A percentile compares a stretch with the other conserved stretches of the same genome.
Conservation (phyloP, 2,329 filamentous ascomycete species). For the Juglanconis oblonga region DNA sequence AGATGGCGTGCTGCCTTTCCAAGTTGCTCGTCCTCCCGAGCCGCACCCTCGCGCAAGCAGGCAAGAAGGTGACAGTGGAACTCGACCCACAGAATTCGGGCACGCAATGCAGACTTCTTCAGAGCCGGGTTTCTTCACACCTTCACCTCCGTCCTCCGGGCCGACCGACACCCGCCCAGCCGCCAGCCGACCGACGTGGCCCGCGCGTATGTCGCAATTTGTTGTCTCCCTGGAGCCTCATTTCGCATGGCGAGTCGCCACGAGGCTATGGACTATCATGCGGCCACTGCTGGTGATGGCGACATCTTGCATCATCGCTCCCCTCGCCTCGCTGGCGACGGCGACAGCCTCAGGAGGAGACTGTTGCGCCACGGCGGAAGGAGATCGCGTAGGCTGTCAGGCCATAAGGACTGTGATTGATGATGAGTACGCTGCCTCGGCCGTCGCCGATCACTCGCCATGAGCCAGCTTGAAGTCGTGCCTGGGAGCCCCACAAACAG, state of each 20-base stretch:
- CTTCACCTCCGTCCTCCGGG: conserved; percentile 5
- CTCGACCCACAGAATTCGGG: background rate
- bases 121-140: background rate
- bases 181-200: conserved; percentile 3
- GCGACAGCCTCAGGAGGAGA: background rate
- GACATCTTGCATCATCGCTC: conserved; percentile 1
- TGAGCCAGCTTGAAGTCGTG: too few relatives aligned
- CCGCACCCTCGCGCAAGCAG: background rate
- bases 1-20: conserved; percentile 17
- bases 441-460: too few relatives aligned
- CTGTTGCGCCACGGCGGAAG: too few relatives aligned
- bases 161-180: conserved; percentile 15
- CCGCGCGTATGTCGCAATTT: background rate
- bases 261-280: background rate
- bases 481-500: too few relatives aligned
- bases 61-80: background rate
- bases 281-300: background rate
- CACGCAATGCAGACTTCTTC: conserved; percentile 13
- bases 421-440: too few relatives aligned
- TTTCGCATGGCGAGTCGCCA: background rate
- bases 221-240: background rate
- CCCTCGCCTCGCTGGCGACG: background rate
- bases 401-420: too few relatives aligned
- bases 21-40: background rate
- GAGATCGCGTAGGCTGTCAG: too few relatives aligned